Percentiles rank a stretch among this genome's conserved stretches.
Conservation (phyloP, 352 stramenopile genomes). For the Globisporangium spiculum region DNA sequence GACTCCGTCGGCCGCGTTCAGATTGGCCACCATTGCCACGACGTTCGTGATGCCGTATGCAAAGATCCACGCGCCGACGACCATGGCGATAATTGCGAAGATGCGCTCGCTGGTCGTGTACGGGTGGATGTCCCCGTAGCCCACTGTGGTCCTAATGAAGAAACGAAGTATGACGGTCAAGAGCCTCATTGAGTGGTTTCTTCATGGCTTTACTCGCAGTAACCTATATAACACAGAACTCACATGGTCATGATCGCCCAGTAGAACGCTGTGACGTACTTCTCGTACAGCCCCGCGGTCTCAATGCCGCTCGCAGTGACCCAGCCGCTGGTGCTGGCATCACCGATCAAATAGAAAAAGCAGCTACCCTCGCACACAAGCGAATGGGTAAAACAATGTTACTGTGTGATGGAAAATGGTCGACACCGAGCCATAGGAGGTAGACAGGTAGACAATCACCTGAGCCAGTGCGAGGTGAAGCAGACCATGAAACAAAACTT, state of each 20-base stretch:
- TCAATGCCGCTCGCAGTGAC: constrained; percentile 38
- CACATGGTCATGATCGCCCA: constrained; percentile 74
- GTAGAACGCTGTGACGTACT: constrained; percentile 66
- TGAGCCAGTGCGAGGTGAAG: constrained; percentile 73
- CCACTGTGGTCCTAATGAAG: constrained; percentile 43
- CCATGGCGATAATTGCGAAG: constrained; percentile 73
- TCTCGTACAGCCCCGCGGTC: constrained; percentile 21
- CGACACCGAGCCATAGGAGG: not conserved
- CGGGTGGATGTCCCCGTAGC: constrained; percentile 50
- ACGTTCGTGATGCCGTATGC: constrained; percentile 83
- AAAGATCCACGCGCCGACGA: constrained; percentile 65
- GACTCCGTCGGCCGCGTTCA: constrained; percentile 57
- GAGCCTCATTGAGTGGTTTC: not conserved
- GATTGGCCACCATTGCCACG: constrained; percentile 67
- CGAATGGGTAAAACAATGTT: not conserved
- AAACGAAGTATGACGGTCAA: constrained; percentile 3
- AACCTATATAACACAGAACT: constrained; percentile 6
- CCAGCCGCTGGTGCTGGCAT: constrained; percentile 33
- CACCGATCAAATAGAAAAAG: constrained; percentile 52
- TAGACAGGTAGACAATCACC: constrained; percentile 2
- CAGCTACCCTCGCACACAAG: constrained; percentile 27
- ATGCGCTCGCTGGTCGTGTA: constrained; percentile 53
- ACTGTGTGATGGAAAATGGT: not conserved
- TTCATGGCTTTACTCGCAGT: not conserved
- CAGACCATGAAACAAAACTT: constrained; percentile 69